Conservation (phyloP, 345 rosid genomes). For the Populus deltoides region DNA sequence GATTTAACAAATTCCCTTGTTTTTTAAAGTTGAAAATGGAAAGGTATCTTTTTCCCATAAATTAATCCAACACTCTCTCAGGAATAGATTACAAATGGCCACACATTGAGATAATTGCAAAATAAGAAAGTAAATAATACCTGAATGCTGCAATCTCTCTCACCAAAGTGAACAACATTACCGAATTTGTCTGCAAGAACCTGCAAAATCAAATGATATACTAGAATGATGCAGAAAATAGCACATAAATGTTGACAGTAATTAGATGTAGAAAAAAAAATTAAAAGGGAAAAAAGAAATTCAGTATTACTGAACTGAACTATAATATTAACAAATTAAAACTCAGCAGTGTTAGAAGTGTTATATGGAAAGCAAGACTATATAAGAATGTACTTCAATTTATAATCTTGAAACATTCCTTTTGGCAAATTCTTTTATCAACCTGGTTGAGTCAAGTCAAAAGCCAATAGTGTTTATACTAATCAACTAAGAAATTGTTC, state of each 20-base stretch:
- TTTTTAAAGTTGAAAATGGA: not conserved
- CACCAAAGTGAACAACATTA: constrained; percentile 97
- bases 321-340: not conserved
- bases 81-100: not conserved
- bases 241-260: not conserved
- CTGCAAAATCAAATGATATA: constrained; percentile 40
- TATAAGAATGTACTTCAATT: too few species aligned
- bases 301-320: not conserved
- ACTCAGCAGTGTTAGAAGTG: not conserved
- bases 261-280: not conserved
- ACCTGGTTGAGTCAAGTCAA: not conserved
- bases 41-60: not conserved
- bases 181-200: constrained; percentile 96
- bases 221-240: constrained; percentile 4
- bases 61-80: not conserved
- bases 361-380: not conserved
- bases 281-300: not conserved
- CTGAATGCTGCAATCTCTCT: constrained; percentile 99
- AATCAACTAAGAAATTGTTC: not conserved
- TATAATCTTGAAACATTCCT: too few species aligned
- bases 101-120: not conserved
- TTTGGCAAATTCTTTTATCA: not conserved
- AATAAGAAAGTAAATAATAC: constrained; percentile 30
- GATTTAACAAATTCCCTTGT: not conserved
- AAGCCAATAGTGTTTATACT: not conserved